Evolutionary conservation across 2,329 filamentous ascomycete genomes (phyloP), one percentile per base, ranked within the genome.

Genomic region (Truncatella angustata): DNA sequence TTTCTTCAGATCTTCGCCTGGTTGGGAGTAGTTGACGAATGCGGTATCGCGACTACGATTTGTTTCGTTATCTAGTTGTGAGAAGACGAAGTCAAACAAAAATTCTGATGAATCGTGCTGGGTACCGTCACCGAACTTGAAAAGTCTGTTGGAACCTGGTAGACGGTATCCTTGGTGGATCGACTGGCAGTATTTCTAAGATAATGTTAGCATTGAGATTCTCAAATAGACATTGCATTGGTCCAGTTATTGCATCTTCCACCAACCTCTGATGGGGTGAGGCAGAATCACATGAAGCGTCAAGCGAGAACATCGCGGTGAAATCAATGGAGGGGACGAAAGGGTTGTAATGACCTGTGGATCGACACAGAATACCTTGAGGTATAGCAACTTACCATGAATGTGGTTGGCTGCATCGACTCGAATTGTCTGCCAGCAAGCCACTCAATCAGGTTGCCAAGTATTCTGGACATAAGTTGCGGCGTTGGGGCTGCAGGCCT

Each of bases 91-190:
- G 21, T 50, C 47, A 42, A 85, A 84, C 58, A 93, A 85, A 60
- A 96, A 96, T 63, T 97, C 94, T 58, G 92, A 88, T 2, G 91
- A 88, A 64, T 99, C 94, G 70, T 97, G 94, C 66, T 97, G 93
- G 46, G 84, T 75, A 21, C 78, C 77, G 36, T 90, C 86, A 12
- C 86, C 89, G 73, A 91, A 94, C 5, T 81, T 58, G 18, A 56
- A 16, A 9, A 35, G 1, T 1, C 5, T n/a, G 2, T 14, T 10
- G 0, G 21, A 26, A 18, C 26, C 37, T 1, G 3, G 0, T 54
- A 21, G 47, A 50, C 18, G 58, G 28, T 64, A 64, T 47, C 68
- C 68, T 20, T 56, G 53, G 60, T 87, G 86, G 55, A 91, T 84
- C 50, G 83, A 80, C 54, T 80, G 72, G 54, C 82, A 80, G 54